These are phyloP conservation scores for Psilocybe mexicana DNA, from an alignment of 1,284 basidiomycete species.

Conservation along the genomic window DNA sequence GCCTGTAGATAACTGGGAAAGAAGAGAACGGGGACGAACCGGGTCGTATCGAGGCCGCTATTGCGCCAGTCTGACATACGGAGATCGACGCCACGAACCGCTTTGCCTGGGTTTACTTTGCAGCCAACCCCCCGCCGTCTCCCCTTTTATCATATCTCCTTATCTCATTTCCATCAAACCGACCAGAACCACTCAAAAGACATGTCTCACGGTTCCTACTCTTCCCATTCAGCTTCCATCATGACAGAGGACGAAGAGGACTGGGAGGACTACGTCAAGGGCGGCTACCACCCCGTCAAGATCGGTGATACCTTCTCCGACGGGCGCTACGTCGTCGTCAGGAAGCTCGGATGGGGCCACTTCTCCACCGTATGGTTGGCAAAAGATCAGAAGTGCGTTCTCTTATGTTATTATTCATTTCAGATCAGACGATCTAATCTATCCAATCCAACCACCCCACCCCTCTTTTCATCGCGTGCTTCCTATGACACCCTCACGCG, in stretches of 20 bases:
- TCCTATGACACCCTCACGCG: conserved; percentile 7
- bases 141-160: no score
- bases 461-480: conserved; percentile 9
- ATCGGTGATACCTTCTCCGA: conserved; percentile 93
- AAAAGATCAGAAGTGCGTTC: conserved; percentile 77
- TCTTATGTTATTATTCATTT: not conserved
- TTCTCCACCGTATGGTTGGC: conserved; percentile 96
- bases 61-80: no score
- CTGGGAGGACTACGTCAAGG: conserved; percentile 84
- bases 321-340: conserved; percentile 86
- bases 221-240: conserved; percentile 44
- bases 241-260: conserved; percentile 79
- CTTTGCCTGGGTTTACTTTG: no score
- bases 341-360: conserved; percentile 98
- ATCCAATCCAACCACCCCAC: not conserved
- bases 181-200: not conserved
- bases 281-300: conserved; percentile 94
- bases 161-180: not conserved
- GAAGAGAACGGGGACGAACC: no score
- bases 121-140: no score
- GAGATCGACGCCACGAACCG: no score
- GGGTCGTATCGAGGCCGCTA: no score
- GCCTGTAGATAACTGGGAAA: no score
- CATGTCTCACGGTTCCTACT: conserved; percentile 49
- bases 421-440: conserved; percentile 10